Percentiles rank a stretch among this genome's conserved stretches.
phyloP scores from a whole-genome alignment of 2,329 filamentous ascomycete species.

The Penicillium rolfsii region DNA sequence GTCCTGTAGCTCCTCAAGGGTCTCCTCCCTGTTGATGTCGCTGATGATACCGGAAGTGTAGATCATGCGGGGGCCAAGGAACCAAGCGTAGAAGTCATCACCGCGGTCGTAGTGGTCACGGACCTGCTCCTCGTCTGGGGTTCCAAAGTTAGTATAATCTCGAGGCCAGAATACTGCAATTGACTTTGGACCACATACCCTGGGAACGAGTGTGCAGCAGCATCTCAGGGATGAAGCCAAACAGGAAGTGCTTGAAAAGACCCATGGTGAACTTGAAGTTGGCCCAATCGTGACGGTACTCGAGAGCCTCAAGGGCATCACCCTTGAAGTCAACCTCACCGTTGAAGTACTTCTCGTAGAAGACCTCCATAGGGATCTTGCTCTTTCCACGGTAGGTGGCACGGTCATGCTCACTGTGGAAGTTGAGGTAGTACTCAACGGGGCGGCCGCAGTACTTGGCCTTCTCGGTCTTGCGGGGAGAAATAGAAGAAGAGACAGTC shows the following conservation, averaged over 20 bases:
- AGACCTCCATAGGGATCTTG: conserved; percentile 69
- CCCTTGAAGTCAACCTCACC: conserved; percentile 95
- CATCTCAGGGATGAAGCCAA: conserved; percentile 84
- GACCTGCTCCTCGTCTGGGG: conserved; percentile 89
- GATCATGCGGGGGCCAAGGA: conserved; percentile 97
- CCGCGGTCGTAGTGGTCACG: conserved; percentile 97
- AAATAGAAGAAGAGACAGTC: conserved; percentile 76
- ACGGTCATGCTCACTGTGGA: conserved; percentile 52
- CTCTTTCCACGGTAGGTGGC: conserved; percentile 54
- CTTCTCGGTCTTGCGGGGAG: conserved; percentile 94
- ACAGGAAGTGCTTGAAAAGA: conserved; percentile 85
- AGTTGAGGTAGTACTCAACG: conserved; percentile 78
- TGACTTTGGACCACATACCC: conserved; percentile 53
- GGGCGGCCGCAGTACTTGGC: conserved; percentile 81
- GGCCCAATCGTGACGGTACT: conserved; percentile 97
- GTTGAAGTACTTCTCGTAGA: conserved; percentile 97
- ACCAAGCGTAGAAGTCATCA: conserved; percentile 98
- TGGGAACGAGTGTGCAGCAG: conserved; percentile 92
- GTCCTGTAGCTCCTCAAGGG: conserved; percentile 92
- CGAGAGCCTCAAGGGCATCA: conserved; percentile 83
- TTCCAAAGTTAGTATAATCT: background rate
- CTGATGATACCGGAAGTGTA: conserved; percentile 96
- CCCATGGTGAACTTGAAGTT: conserved; percentile 87
- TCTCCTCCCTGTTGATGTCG: conserved; percentile 83
- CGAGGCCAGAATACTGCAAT: background rate